Conservation (phyloP, 441 rosid genomes). For the Breynia disticha region DNA sequence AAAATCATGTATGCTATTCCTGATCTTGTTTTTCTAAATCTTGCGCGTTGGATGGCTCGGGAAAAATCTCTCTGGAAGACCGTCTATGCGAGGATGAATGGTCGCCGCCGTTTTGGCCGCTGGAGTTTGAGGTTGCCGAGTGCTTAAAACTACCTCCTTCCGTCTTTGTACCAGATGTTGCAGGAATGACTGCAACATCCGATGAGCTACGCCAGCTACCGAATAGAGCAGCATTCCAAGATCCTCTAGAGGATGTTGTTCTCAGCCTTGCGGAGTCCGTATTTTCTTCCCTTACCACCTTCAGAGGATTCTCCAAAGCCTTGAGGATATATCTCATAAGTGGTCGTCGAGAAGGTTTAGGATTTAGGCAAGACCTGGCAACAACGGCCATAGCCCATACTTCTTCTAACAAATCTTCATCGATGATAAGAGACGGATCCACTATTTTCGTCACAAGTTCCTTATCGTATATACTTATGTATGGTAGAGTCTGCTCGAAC, state of each 20-base stretch:
- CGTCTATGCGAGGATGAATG: constrained; percentile 62
- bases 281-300: constrained; percentile 78
- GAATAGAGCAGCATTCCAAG: constrained; percentile 80
- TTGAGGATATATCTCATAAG: constrained; percentile 79
- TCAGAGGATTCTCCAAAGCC: constrained; percentile 86
- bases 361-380: constrained; percentile 89
- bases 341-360: constrained; percentile 85
- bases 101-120: constrained; percentile 45
- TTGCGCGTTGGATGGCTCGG: constrained; percentile 44
- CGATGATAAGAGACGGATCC: constrained; percentile 80
- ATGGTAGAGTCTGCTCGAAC: constrained; percentile 60
- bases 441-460: constrained; percentile 80
- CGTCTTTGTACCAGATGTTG: constrained; percentile 19
- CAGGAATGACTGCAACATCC: constrained; percentile 38
- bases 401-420: constrained; percentile 91
- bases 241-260: constrained; percentile 71
- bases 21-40: constrained; percentile 43
- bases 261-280: constrained; percentile 60
- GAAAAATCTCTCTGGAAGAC: constrained; percentile 70
- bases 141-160: constrained; percentile 52
- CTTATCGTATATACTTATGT: constrained; percentile 70
- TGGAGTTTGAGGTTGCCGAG: constrained; percentile 63
- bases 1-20: constrained; percentile 25
- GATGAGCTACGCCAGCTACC: constrained; percentile 90
- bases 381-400: constrained; percentile 98